Percentiles rank a stretch among this genome's conserved stretches.
Conservation (phyloP, 73 alveolate genomes). For the Urostyla sp. region DNA sequence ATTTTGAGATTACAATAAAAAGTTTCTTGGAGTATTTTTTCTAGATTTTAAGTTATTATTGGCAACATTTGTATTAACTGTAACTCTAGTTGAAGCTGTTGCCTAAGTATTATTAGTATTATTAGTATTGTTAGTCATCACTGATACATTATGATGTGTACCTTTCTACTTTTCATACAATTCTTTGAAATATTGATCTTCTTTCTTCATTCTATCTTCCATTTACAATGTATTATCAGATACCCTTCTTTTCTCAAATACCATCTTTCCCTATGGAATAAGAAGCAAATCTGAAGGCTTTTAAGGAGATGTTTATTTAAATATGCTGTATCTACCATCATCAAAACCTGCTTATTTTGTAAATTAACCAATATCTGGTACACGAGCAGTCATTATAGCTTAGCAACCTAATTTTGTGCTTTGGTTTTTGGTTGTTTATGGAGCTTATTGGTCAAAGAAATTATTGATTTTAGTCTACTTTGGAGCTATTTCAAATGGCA, state of each 20-base stretch:
- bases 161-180: slow-evolving; percentile 20
- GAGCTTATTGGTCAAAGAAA: slow-evolving; percentile 9
- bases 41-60: not conserved
- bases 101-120: not conserved
- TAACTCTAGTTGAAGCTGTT: not conserved
- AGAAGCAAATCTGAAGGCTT: not conserved
- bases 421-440: slow-evolving; percentile 5
- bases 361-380: not conserved
- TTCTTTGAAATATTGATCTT: slow-evolving; percentile 7
- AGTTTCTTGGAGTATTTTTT: not conserved
- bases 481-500: slow-evolving; percentile 20
- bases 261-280: not conserved
- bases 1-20: not conserved
- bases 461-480: slow-evolving; percentile 14
- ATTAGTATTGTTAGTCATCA: slow-evolving; percentile 16
- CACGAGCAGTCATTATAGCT: not conserved
- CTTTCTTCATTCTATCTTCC: not conserved
- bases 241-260: slow-evolving; percentile 36
- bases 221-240: slow-evolving; percentile 6
- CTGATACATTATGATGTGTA: slow-evolving; percentile 42
- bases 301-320: not conserved
- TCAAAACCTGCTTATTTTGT: slow-evolving; percentile 2
- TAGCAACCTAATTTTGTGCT: not conserved
- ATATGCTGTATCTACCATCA: not conserved
- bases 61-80: not conserved